Percentiles rank a stretch among this genome's conserved stretches.
Evolutionary conservation across 192 early-diverging fungal genomes (phyloP).

Genomic region (Lunasporangiospora selenospora): DNA sequence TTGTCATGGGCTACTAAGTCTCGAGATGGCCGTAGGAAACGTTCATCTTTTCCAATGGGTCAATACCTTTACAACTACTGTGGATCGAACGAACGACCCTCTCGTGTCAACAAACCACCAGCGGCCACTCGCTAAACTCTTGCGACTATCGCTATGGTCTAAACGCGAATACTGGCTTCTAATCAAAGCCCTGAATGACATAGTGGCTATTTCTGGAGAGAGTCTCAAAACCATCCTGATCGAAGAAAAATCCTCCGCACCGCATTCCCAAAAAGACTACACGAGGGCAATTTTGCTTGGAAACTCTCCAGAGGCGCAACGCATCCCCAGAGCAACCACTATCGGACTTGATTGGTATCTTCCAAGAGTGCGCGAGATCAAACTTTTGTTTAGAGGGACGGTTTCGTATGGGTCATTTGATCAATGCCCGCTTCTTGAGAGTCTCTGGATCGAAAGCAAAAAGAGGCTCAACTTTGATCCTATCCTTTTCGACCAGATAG

Average conservation of each 20-base stretch:
- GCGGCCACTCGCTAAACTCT: background rate
- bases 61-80: background rate
- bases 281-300: background rate
- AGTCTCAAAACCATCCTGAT: background rate
- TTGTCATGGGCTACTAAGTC: background rate
- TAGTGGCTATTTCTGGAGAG: slow-evolving; percentile 3
- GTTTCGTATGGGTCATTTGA: slow-evolving; percentile 5
- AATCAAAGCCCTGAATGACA: slow-evolving; percentile 14
- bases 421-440: slow-evolving; percentile 7
- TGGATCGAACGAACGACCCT: no score
- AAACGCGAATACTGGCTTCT: background rate
- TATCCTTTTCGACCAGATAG: background rate
- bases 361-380: background rate
- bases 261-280: background rate
- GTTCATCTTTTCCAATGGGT: background rate
- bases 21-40: background rate
- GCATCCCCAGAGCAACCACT: background rate
- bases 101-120: no score
- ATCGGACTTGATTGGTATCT: background rate
- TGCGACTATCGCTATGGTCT: background rate
- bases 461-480: background rate
- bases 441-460: background rate
- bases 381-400: background rate
- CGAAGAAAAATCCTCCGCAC: no score
- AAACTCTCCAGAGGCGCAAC: background rate